Conservation (phyloP, 148 eudicot species). For the Arbutus unedo region DNA sequence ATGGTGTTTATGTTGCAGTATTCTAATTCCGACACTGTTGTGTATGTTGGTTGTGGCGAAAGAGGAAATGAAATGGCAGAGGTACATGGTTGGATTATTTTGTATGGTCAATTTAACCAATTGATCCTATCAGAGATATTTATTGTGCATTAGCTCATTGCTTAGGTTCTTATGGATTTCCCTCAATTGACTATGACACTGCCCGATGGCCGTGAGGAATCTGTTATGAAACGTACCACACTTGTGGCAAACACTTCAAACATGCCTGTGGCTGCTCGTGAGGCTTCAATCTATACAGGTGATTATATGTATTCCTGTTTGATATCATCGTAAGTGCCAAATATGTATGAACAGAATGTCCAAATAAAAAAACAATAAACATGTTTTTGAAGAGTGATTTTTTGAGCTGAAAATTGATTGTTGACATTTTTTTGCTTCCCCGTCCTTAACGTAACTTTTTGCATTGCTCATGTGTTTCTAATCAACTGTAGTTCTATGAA, state of each 20-base stretch:
- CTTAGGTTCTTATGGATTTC: constrained; percentile 97
- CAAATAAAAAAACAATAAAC: background rate
- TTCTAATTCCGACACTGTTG: constrained; percentile 98
- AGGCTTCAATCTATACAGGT: constrained; percentile 99
- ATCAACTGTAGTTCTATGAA: too few relatives aligned
- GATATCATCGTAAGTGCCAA: background rate
- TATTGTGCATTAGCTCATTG: background rate
- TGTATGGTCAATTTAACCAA: constrained; percentile 3
- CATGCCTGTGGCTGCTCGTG: constrained; percentile 99
- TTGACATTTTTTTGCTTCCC: background rate
- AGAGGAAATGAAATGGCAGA: constrained; percentile 99
- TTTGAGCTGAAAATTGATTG: background rate
- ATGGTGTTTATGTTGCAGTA: constrained; percentile 50
- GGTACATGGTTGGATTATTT: constrained; percentile 40
- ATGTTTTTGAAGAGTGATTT: background rate
- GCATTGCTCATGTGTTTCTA: background rate
- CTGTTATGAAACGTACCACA: constrained; percentile 99
- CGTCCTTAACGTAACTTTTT: background rate
- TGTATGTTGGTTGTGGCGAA: constrained; percentile 99
- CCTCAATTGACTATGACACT: constrained; percentile 99
- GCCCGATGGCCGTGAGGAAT: constrained; percentile 99
- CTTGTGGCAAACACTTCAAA: constrained; percentile 99
- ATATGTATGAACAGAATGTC: background rate
- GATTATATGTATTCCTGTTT: background rate
- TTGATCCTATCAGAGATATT: background rate